Conservation (phyloP, 305 asterid genomes). For the Solanum hybrid region DNA sequence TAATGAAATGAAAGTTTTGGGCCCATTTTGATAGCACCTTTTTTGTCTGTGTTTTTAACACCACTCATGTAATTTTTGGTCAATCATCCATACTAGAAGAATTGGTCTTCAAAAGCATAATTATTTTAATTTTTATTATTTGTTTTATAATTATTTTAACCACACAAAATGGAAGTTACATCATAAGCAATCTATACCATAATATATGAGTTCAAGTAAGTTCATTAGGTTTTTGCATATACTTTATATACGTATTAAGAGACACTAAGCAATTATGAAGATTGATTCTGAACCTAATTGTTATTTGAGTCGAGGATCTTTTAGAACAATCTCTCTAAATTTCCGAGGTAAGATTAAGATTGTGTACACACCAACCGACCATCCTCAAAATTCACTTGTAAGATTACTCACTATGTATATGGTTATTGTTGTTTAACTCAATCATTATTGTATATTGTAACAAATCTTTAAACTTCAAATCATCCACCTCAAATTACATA, state of each 20-base stretch:
- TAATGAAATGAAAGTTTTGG: constrained; percentile 5
- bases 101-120: neutral
- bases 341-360: neutral
- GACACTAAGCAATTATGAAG: neutral
- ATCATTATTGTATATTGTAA: neutral
- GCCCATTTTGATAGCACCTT: neutral
- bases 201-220: neutral
- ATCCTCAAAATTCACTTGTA: neutral
- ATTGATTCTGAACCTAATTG: neutral
- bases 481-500: neutral
- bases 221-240: neutral
- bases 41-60: neutral
- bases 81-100: neutral
- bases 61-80: neutral
- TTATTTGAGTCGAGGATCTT: neutral
- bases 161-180: neutral
- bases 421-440: neutral
- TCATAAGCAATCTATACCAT: too few species aligned
- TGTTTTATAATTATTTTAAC: neutral
- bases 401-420: neutral
- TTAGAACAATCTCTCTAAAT: neutral
- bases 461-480: neutral
- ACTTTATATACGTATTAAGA: neutral
- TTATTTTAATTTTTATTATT: neutral
- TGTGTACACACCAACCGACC: too few species aligned